Evolutionary conservation across 495 filamentous ascomycete genomes (phyloP), one percentile per base, ranked within the genome.

Genomic region (Rostrohypoxylon terebratum): DNA sequence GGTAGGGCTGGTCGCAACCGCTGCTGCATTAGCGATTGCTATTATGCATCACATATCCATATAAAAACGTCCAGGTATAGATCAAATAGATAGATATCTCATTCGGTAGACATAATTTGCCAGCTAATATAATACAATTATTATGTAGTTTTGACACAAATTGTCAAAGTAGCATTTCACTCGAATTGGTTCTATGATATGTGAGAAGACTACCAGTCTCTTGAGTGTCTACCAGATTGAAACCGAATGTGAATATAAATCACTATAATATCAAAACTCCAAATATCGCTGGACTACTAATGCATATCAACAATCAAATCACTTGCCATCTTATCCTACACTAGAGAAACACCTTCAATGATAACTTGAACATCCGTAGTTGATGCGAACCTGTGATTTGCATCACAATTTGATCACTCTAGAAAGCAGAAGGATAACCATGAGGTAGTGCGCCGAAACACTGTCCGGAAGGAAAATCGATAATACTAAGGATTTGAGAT

Each of bases 381-480:
- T 33, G 40, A 44, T 36, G 42, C 45, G 45, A 21, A 53, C 50
- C 44, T 4, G 63, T 70, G 71, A 70, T 74, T 74, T 31, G 58
- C 66, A 74, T 63, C 71, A 74, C 71, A 44, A 40, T 62, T 28
- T 59, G 47, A 65, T 59, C 42, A 59, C 50, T 73, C 71, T 74
- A 74, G 64, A 64, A 45, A 58, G 34, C 38, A 16, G 42, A 31
- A 59, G 31, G 10, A 23, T 40, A n/a, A n/a, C n/a, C n/a, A 51
- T 14, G 40, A 45, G 7, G 54, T 18, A 23, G 31, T 51, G 31
- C 23, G 21, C 61, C 25, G 28, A 53, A 38, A 45, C 14, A 28
- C 63, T 34, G 23, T 58, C 51, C 25, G 34, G 23, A 44, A 23
- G 25, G 53, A 5, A 54, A 36, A 34, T 45, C 25, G 36, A 20